Evolutionary conservation across 306 rosid species (phyloP).

Genomic region (Sophora flavescens): DNA sequence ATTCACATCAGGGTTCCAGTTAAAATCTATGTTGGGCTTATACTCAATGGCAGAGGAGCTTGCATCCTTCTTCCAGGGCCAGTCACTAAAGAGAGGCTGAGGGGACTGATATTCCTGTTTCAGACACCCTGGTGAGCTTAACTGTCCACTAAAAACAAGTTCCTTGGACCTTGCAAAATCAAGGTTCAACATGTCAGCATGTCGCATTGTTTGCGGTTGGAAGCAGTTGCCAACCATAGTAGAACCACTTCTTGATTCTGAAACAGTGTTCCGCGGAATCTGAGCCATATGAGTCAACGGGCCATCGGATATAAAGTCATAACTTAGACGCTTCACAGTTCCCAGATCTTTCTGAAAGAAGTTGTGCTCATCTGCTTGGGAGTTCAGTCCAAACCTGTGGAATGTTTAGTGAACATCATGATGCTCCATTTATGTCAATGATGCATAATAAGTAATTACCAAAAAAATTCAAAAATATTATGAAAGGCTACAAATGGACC

Average conservation of each 20-base stretch:
- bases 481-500: constrained; percentile 19
- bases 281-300: constrained; percentile 63
- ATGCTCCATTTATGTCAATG: constrained; percentile 12
- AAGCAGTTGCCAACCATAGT: constrained; percentile 52
- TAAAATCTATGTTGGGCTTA: constrained; percentile 54
- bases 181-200: constrained; percentile 49
- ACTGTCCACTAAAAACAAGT: constrained; percentile 50
- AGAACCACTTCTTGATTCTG: constrained; percentile 57
- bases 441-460: constrained; percentile 25
- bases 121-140: constrained; percentile 49
- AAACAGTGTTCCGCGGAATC: constrained; percentile 49
- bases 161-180: constrained; percentile 57
- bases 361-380: constrained; percentile 61
- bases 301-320: constrained; percentile 56
- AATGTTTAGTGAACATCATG: constrained; percentile 41
- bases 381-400: constrained; percentile 55
- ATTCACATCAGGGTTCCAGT: constrained; percentile 55
- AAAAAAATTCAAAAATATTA: not conserved
- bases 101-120: constrained; percentile 64
- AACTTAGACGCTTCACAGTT: constrained; percentile 57
- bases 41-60: constrained; percentile 51
- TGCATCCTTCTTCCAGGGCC: constrained; percentile 66
- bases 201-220: constrained; percentile 54
- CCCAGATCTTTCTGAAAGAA: constrained; percentile 61
- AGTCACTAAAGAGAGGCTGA: constrained; percentile 64